Conservation (phyloP, 176 grass and related monocot species). For the Pontederia paniculata region DNA sequence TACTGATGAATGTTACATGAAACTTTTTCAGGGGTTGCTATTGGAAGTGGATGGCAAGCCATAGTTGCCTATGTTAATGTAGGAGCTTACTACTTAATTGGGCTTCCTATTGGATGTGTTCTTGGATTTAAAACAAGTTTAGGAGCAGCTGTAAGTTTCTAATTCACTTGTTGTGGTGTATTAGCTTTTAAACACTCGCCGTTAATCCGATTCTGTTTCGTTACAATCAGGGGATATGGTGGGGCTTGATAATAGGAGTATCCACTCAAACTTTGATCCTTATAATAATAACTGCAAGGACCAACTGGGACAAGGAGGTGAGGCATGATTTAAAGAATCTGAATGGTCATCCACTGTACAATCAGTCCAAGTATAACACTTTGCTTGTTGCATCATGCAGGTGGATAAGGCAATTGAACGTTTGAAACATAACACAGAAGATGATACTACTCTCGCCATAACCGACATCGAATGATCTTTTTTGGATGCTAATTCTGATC, state of each 20-base stretch:
- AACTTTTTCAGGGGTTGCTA: slow-evolving; percentile 40
- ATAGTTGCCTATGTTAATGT: slow-evolving; percentile 74
- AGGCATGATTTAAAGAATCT: not conserved
- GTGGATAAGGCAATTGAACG: slow-evolving; percentile 11
- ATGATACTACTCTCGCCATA: not conserved
- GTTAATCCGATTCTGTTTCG: not conserved
- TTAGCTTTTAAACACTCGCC: not conserved
- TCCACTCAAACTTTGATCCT: slow-evolving; percentile 44
- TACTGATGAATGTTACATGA: not conserved
- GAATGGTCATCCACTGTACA: not conserved
- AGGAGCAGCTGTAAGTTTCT: slow-evolving; percentile 32
- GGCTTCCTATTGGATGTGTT: slow-evolving; percentile 58
- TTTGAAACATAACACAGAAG: not conserved
- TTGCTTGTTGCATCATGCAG: not conserved
- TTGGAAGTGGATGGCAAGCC: slow-evolving; percentile 85
- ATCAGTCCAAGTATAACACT: not conserved
- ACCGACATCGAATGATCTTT: not conserved
- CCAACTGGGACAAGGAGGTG: slow-evolving; percentile 71
- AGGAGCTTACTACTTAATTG: slow-evolving; percentile 60
- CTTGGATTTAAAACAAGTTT: slow-evolving; percentile 63
- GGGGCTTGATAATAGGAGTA: slow-evolving; percentile 70
- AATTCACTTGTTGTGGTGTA: not conserved
- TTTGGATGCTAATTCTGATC: too few relatives aligned
- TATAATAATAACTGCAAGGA: slow-evolving; percentile 57
- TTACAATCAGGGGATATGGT: slow-evolving; percentile 65